These are phyloP conservation scores for Tremellales sp. DNA, from an alignment of 1,284 basidiomycete genomes.

Conservation along the genomic window DNA sequence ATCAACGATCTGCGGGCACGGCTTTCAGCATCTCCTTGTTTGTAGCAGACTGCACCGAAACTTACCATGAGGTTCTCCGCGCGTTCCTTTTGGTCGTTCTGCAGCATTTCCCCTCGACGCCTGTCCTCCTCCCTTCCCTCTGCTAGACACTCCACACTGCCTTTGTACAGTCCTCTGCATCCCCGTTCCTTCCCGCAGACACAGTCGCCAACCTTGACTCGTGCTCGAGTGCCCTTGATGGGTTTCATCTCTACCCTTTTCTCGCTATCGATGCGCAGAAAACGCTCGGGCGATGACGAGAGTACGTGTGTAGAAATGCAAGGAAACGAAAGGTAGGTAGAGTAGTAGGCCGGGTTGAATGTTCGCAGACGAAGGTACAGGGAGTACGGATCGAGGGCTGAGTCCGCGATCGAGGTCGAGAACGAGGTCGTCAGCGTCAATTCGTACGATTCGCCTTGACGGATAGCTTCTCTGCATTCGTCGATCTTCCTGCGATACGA, in stretches of 20 bases:
- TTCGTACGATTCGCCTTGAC: conserved; percentile 90
- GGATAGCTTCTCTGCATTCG: conserved; percentile 69
- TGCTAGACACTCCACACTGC: conserved; percentile 25
- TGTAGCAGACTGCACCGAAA: background rate
- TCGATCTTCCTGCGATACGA: conserved; percentile 71
- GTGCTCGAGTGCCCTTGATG: conserved; percentile 77
- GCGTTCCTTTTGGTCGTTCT: conserved; percentile 80
- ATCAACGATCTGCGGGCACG: conserved; percentile 68
- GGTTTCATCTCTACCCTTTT: conserved; percentile 73
- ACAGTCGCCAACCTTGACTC: conserved; percentile 42
- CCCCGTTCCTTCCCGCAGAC: conserved; percentile 28
- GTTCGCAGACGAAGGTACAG: conserved; percentile 58
- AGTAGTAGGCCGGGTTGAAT: conserved; percentile 87
- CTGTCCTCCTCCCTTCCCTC: conserved; percentile 42
- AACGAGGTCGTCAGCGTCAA: conserved; percentile 78
- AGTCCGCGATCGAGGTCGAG: background rate
- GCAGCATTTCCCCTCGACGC: conserved; percentile 52
- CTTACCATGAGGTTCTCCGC: conserved; percentile 90
- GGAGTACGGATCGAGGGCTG: conserved; percentile 28
- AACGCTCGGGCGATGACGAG: conserved; percentile 83
- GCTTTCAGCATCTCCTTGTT: conserved; percentile 3
- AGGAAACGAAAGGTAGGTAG: conserved; percentile 71
- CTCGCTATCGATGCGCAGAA: conserved; percentile 73
- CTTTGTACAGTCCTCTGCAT: conserved; percentile 24
- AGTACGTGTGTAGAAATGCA: conserved; percentile 55